Percentiles rank a stretch among this genome's conserved stretches.
These are phyloP conservation scores for Penicillium mononematosum DNA, from an alignment of 495 filamentous ascomycete genomes.

Conservation along the genomic window DNA sequence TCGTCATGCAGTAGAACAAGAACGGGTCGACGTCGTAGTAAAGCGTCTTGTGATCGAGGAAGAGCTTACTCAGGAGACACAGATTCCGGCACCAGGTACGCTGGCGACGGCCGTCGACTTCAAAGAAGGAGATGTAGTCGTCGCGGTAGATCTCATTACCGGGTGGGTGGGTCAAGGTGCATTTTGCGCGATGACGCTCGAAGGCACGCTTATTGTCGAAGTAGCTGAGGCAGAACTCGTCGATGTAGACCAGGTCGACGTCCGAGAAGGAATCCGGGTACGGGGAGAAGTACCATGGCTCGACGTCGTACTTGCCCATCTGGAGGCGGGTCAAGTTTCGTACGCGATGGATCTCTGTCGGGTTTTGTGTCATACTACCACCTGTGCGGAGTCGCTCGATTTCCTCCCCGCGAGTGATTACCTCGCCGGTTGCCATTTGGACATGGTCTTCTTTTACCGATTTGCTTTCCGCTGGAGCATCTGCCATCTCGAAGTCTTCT, in stretches of 20 bases:
- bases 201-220: slow-evolving; percentile 79
- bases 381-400: slow-evolving; percentile 91
- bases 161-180: slow-evolving; percentile 86
- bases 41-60: slow-evolving; percentile 98
- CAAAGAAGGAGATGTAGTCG: slow-evolving; percentile 90
- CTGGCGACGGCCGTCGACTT: slow-evolving; percentile 94
- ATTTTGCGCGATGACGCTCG: slow-evolving; percentile 81
- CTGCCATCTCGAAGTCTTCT: slow-evolving; percentile 64
- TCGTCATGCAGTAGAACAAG: slow-evolving; percentile 97
- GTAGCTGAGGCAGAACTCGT: slow-evolving; percentile 95
- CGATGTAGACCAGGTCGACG: slow-evolving; percentile 87
- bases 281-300: slow-evolving; percentile 98
- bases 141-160: slow-evolving; percentile 99
- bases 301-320: slow-evolving; percentile 87
- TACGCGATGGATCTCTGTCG: slow-evolving; percentile 93
- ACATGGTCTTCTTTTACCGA: slow-evolving; percentile 38
- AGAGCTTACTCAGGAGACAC: slow-evolving; percentile 90
- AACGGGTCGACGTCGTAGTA: slow-evolving; percentile 99
- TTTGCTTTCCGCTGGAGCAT: slow-evolving; percentile 50
- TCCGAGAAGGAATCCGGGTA: slow-evolving; percentile 87
- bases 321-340: slow-evolving; percentile 90
- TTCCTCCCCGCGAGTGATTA: slow-evolving; percentile 84
- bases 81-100: slow-evolving; percentile 96
- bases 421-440: slow-evolving; percentile 37
- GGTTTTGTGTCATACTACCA: slow-evolving; percentile 98